Percentiles rank a stretch among this genome's conserved stretches.
Evolutionary conservation across 1,139 yeast genomes (phyloP).

Genomic region (Geotrichum europaeum): DNA sequence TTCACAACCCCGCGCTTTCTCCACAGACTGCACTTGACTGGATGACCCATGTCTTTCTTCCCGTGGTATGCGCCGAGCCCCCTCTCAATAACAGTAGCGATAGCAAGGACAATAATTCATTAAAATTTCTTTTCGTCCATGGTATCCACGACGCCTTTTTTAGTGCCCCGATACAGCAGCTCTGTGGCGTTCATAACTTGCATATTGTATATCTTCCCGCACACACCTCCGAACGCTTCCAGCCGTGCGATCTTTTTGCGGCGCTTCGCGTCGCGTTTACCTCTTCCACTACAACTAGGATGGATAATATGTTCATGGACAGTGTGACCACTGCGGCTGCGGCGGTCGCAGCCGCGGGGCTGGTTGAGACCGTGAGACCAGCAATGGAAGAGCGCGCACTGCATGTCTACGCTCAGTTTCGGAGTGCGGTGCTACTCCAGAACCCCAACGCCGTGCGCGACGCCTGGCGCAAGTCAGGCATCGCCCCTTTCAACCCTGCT

Average conservation of each 20-base stretch:
- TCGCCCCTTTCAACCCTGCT: background rate
- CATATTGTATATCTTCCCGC: background rate
- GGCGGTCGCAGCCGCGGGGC: background rate
- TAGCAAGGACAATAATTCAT: background rate
- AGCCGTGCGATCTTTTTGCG: background rate
- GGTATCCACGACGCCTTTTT: background rate
- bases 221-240: background rate
- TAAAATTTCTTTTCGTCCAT: background rate
- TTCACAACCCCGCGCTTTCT: background rate
- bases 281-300: background rate
- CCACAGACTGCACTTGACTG: background rate
- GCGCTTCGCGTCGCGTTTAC: background rate
- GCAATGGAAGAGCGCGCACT: background rate
- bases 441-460: background rate
- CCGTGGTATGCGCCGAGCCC: background rate
- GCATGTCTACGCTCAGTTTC: background rate
- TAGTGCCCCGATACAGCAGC: background rate
- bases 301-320: background rate
- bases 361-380: background rate
- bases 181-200: background rate
- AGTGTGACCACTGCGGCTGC: background rate
- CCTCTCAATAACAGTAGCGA: background rate
- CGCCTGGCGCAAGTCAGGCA: background rate
- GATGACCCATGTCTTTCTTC: background rate
- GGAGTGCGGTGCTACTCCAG: background rate